Percentiles rank a stretch among this genome's conserved stretches.
phyloP scores from a whole-genome alignment of 352 stramenopile species.

The Pseudoperonospora humuli region DNA sequence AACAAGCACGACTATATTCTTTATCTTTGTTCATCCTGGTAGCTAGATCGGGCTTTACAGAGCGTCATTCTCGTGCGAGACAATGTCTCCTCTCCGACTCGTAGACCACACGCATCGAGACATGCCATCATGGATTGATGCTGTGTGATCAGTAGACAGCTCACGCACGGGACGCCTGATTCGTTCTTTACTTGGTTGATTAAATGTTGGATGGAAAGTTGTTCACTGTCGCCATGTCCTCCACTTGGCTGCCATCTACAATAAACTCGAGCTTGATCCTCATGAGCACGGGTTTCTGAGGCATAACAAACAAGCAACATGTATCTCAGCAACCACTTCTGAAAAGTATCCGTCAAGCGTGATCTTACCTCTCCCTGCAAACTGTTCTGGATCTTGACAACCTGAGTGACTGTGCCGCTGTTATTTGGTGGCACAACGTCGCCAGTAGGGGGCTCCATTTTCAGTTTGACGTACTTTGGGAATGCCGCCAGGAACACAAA shows the following conservation, averaged over 20 bases:
- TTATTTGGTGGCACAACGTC: slow-evolving; percentile 85
- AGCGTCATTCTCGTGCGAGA: background rate
- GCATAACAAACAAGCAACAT: slow-evolving; percentile 6
- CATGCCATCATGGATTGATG: slow-evolving; percentile 10
- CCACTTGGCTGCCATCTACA: slow-evolving; percentile 77
- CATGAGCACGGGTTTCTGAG: slow-evolving; percentile 84
- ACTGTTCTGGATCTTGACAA: slow-evolving; percentile 94
- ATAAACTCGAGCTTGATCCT: slow-evolving; percentile 79
- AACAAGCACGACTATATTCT: slow-evolving; percentile 25
- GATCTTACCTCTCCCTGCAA: slow-evolving; percentile 84
- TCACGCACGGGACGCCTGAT: slow-evolving; percentile 1
- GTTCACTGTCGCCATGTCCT: slow-evolving; percentile 78
- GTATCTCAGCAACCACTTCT: too few relatives aligned
- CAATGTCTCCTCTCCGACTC: background rate
- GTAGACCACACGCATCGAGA: slow-evolving; percentile 2
- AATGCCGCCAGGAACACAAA: slow-evolving; percentile 94
- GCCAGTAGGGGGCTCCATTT: slow-evolving; percentile 94
- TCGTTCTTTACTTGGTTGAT: slow-evolving; percentile 15
- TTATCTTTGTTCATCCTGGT: slow-evolving; percentile 16
- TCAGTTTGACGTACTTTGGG: slow-evolving; percentile 96
- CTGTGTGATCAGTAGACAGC: slow-evolving; percentile 6
- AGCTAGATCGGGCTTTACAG: slow-evolving; percentile 9
- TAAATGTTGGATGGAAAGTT: slow-evolving; percentile 70
- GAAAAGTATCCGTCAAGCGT: background rate
- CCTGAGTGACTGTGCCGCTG: slow-evolving; percentile 85